Conservation (phyloP, 2,329 filamentous ascomycete genomes). For the Aureobasidium sp. region DNA sequence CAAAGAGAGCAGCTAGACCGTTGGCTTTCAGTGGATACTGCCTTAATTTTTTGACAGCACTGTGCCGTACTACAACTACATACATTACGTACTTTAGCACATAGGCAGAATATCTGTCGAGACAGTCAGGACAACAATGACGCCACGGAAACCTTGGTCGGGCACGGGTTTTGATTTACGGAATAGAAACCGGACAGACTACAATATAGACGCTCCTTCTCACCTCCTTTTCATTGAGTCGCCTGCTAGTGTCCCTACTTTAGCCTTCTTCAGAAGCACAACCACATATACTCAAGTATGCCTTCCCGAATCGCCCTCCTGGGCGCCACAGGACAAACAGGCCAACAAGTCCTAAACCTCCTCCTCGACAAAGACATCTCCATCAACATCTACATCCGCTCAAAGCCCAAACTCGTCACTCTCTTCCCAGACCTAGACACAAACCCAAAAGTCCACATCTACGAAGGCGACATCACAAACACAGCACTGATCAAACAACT, state of each 20-base stretch:
- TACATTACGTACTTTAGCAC: too few relatives aligned
- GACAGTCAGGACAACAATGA: too few relatives aligned
- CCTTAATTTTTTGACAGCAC: too few relatives aligned
- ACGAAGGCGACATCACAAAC: neutral
- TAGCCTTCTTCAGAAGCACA: too few relatives aligned
- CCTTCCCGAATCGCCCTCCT: neutral
- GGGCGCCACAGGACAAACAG: neutral
- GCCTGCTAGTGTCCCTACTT: neutral
- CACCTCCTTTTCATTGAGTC: neutral
- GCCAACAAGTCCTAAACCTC: neutral
- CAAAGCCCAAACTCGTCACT: neutral
- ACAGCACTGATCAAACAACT: neutral
- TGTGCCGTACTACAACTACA: too few relatives aligned
- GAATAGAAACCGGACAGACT: neutral
- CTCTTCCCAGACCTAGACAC: neutral
- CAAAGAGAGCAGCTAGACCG: too few relatives aligned
- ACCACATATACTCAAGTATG: neutral
- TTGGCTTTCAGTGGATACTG: too few relatives aligned
- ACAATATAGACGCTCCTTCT: neutral
- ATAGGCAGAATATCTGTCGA: too few relatives aligned
- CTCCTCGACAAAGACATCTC: neutral
- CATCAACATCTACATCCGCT: slow-evolving; percentile 2
- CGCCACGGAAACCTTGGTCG: neutral
- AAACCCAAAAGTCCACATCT: neutral
- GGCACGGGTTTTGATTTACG: neutral